phyloP scores from a whole-genome alignment of 371 early-diverging fungal genomes.

The Fennellomyces sp. region DNA sequence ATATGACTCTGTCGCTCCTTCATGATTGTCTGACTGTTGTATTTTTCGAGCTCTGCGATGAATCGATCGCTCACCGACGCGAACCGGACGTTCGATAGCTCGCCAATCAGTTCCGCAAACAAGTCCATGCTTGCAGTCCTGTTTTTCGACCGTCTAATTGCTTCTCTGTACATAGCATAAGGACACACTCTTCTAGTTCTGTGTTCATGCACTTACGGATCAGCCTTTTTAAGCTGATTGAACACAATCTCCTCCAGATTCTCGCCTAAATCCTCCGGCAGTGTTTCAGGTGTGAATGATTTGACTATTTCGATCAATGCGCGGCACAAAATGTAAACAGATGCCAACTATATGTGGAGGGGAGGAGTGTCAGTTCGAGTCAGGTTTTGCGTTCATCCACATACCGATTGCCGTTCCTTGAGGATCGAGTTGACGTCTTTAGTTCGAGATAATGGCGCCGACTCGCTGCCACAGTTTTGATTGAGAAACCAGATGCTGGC shows the following conservation, averaged over 20 bases:
- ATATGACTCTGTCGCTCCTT: slow-evolving; percentile 79
- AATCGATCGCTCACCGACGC: slow-evolving; percentile 93
- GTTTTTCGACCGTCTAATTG: slow-evolving; percentile 77
- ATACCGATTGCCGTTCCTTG: slow-evolving; percentile 57
- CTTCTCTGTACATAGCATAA: slow-evolving; percentile 53
- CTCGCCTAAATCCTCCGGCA: slow-evolving; percentile 86
- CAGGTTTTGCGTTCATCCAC: neutral
- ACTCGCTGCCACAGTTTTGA: slow-evolving; percentile 39
- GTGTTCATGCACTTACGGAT: slow-evolving; percentile 70
- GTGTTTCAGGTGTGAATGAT: slow-evolving; percentile 68
- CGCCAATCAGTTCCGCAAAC: slow-evolving; percentile 88
- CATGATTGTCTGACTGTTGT: slow-evolving; percentile 54
- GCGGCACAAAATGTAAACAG: slow-evolving; percentile 89
- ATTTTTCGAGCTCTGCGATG: slow-evolving; percentile 84
- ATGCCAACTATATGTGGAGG: slow-evolving; percentile 64
- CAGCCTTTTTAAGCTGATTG: slow-evolving; percentile 82
- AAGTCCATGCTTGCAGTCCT: slow-evolving; percentile 86
- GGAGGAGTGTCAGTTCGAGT: neutral
- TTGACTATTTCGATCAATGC: slow-evolving; percentile 84
- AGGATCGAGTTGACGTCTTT: slow-evolving; percentile 43
- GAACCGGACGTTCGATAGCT: slow-evolving; percentile 86
- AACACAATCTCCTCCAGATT: slow-evolving; percentile 93
- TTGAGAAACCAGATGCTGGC: too few species aligned
- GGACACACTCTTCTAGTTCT: neutral
- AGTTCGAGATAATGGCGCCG: slow-evolving; percentile 44